Percentiles rank a stretch among this genome's conserved stretches.
These are phyloP conservation scores for Sordariomycetes sp. DNA, from an alignment of 2,329 filamentous ascomycete genomes.

Conservation along the genomic window DNA sequence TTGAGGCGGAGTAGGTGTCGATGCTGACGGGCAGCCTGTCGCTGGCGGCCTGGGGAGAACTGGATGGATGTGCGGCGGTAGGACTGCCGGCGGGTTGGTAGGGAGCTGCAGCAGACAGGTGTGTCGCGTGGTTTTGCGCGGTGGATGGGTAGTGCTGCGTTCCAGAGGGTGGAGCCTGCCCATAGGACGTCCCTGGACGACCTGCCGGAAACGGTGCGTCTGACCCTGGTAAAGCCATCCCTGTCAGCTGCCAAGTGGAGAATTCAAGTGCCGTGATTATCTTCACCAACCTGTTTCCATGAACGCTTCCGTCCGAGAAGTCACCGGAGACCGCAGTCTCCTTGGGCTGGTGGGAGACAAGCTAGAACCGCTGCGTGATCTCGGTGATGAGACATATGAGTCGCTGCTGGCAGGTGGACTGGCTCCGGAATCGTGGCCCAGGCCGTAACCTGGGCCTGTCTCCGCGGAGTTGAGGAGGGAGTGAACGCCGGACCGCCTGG, in stretches of 20 bases:
- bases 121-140: neutral
- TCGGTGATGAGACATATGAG: neutral
- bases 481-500: conserved; percentile 2
- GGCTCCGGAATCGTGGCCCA: neutral
- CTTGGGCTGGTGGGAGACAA: neutral
- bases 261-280: neutral
- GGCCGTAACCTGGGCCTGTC: neutral
- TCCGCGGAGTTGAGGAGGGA: conserved; percentile 1
- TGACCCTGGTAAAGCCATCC: neutral
- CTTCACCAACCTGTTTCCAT: neutral
- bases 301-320: neutral
- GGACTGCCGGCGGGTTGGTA: neutral
- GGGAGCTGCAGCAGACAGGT: neutral
- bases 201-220: neutral
- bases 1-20: conserved; percentile 72
- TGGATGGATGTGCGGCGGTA: neutral
- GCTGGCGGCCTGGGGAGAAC: neutral
- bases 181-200: neutral
- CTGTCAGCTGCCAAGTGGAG: neutral
- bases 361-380: neutral
- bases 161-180: neutral
- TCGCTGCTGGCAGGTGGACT: neutral
- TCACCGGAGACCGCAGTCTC: neutral
- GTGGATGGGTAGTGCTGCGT: neutral
- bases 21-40: conserved; percentile 20